Evolutionary conservation across 768 basidiomycete genomes (phyloP), one percentile per base, ranked within the genome.

Genomic region (Coprinopsis marcescibilis): DNA sequence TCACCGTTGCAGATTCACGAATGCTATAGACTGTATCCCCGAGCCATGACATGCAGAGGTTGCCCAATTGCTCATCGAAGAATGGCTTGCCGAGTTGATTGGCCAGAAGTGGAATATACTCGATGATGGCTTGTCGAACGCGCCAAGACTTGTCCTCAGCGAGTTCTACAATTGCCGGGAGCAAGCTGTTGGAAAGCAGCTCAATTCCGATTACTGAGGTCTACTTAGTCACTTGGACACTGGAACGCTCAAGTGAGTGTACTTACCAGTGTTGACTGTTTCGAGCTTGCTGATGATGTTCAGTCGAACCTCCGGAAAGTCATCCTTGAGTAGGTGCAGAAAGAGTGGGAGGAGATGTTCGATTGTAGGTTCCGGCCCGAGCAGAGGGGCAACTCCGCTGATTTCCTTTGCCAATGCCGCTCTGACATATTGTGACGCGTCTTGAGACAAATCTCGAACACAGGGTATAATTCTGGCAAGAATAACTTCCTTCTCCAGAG

Each of bases 101-200:
- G 34, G 96, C 94, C 37, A 99, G 85, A 17, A 98, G 80, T n/a
- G 96, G 96, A 57, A 99, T 89, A 69, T 99, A 97, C 67, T 98
- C 96, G 66, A 99, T 99, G 70, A 99, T 98, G 6, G 96, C 96
- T 66, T 99, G 96, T 56, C 96, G 86, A 15, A 99, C 95, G 23
- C 96, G 87, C 96, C 96, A 99, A 51, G 96, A 96, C 64, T 98
- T 99, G 73, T 99, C 96, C 65, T 98, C 95, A 6, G 96, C 96
- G 26, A 99, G 75, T 61, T 98, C 90, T 52, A 98, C 89, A 54
- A 99, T 98, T 29, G 96, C 96, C 7, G 96, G 96, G 24, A 99
- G 79, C 29, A 99, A 84, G 55, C 90, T 94, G 55, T 94, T 92
- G 1, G 92, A 91, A 43, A 99, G 70, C 24, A 92, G 75, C 51